Percentiles rank a stretch among this genome's conserved stretches.
Conservation (phyloP, 164 flowering plant genomes). For the Malania oleifera region DNA sequence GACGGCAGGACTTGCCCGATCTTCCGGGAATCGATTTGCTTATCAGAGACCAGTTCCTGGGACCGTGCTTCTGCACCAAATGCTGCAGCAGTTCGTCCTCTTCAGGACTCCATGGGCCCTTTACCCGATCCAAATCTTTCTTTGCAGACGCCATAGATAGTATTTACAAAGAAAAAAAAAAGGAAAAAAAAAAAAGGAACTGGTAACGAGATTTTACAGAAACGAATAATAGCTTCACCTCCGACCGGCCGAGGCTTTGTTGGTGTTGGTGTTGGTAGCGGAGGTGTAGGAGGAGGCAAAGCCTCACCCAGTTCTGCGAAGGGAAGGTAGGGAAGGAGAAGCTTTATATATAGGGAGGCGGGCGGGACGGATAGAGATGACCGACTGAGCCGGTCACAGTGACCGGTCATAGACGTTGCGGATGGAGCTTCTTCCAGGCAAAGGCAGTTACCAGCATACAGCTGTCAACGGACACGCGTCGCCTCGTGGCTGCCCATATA, state of each 20-base stretch:
- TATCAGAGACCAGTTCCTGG: constrained; percentile 87
- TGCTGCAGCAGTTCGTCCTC: constrained; percentile 61
- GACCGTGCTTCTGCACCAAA: constrained; percentile 66
- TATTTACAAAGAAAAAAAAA: too few relatives aligned
- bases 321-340: not conserved
- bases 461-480: constrained; percentile 72
- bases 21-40: constrained; percentile 82
- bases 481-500: not conserved
- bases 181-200: not conserved
- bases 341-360: constrained; percentile 21
- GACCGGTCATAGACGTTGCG: constrained; percentile 30
- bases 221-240: too few relatives aligned
- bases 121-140: constrained; percentile 68
- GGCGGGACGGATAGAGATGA: constrained; percentile 32
- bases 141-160: constrained; percentile 27
- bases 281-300: constrained; percentile 24
- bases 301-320: constrained; percentile 24
- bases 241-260: not conserved
- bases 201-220: not conserved
- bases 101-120: constrained; percentile 96
- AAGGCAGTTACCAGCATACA: constrained; percentile 55
- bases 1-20: constrained; percentile 86
- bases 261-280: not conserved
- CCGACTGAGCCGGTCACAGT: constrained; percentile 37
- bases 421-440: constrained; percentile 22